Base-by-base conservation (phyloP, 1,284 basidiomycete species). In the Caloboletus firmus region DNA sequence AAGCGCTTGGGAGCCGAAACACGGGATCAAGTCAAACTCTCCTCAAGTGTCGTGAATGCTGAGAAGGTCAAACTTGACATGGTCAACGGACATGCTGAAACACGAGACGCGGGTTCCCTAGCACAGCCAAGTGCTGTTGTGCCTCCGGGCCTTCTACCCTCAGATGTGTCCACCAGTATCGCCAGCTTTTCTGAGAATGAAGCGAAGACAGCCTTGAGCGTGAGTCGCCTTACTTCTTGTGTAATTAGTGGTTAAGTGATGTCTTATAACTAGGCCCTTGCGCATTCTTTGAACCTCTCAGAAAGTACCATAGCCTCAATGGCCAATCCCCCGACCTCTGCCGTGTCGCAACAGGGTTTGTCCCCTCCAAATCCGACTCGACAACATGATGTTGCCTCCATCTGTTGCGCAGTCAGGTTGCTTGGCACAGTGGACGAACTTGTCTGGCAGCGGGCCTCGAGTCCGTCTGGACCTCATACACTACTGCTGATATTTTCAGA, bases 381-480 rank as follows among this genome's bases (percentile, higher is more conserved):
- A 41, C 56, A 63, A 35, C 52, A 61, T 22, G 60, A 64, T 39
- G n/a, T 68, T 0, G 44, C 58, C 13, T 67, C 70, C 8, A 54
- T 72, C 41, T 30, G 26, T 15, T 56, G 61, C 5, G 52, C 68
- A 3, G 18, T 72, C 45, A 55, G 59, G 37, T 68, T 71, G 28
- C 52, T 72, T 24, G 50, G 53, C 4, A 34, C 54, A 5, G 56
- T 69, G 5, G 69, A 68, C 43, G 67, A 68, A 32, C 51, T 72
- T 1, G 61, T 68, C 18, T 72, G 67, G 67, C 59, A 58, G 30
- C 57, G 66, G 9, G 45, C 55, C 24, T 54, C 56, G n/a, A 36
- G 42, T 8, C 24, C 57, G 2, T 56, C 60, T 30, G 62, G 57
- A 4, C 52, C 59, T 11, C 53, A 53, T 35, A 53, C 48, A 17